phyloP scores from a whole-genome alignment of 1,139 yeast species.

The Candida mesenterica region DNA sequence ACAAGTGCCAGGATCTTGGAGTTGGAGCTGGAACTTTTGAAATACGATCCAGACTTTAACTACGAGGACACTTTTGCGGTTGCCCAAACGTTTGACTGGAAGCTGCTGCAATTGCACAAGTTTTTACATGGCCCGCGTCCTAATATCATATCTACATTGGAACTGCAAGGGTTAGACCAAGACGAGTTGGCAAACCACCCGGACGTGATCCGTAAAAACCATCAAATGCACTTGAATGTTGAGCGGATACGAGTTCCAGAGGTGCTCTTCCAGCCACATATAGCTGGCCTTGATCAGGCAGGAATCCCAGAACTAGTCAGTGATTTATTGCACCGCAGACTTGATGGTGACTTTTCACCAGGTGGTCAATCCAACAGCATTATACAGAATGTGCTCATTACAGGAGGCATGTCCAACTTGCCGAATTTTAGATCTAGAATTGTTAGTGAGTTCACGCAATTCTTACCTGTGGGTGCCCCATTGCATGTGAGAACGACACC shows the following conservation, averaged over 20 bases:
- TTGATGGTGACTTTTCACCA: slow-evolving; percentile 49
- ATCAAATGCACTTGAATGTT: slow-evolving; percentile 84
- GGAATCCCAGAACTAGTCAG: slow-evolving; percentile 79
- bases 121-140: slow-evolving; percentile 89
- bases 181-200: slow-evolving; percentile 47
- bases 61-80: slow-evolving; percentile 80
- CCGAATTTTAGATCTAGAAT: slow-evolving; percentile 68
- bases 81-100: slow-evolving; percentile 79
- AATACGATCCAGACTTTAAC: slow-evolving; percentile 80
- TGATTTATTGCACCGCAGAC: slow-evolving; percentile 60
- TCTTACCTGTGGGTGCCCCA: slow-evolving; percentile 68
- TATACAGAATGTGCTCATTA: slow-evolving; percentile 65
- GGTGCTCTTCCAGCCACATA: slow-evolving; percentile 86
- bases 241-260: slow-evolving; percentile 94
- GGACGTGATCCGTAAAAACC: slow-evolving; percentile 48
- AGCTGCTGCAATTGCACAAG: slow-evolving; percentile 72
- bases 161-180: slow-evolving; percentile 41
- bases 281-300: slow-evolving; percentile 95
- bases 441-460: slow-evolving; percentile 59
- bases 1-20: slow-evolving; percentile 59
- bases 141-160: slow-evolving; percentile 41
- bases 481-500: slow-evolving; percentile 61
- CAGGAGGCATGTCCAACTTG: slow-evolving; percentile 80
- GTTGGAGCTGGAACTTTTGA: slow-evolving; percentile 72
- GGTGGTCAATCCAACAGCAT: slow-evolving; percentile 56